phyloP scores from a whole-genome alignment of 306 rosid species.

The Pterocarpus macrocarpus region DNA sequence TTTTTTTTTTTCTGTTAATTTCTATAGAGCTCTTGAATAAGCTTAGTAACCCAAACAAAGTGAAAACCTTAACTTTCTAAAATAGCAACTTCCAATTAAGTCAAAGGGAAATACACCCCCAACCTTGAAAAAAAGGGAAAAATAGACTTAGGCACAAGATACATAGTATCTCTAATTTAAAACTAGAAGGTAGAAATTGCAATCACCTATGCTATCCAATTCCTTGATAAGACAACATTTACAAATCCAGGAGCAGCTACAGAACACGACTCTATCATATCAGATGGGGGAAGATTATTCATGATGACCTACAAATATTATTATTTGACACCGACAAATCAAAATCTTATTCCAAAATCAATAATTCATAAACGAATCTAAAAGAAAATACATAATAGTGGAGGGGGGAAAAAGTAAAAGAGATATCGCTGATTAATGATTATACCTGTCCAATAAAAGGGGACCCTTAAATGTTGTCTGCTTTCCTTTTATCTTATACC shows the following conservation, averaged over 20 bases:
- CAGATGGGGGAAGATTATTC: conserved; percentile 82
- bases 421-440: not conserved
- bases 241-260: conserved; percentile 72
- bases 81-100: conserved; percentile 27
- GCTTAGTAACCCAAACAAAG: conserved; percentile 21
- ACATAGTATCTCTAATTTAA: conserved; percentile 9
- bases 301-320: conserved; percentile 69
- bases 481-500: conserved; percentile 80
- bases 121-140: not conserved
- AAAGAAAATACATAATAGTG: not conserved
- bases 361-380: conserved; percentile 1
- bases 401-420: not conserved
- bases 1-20: conserved; percentile 9
- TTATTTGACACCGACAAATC: conserved; percentile 14
- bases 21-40: not conserved
- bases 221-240: conserved; percentile 66
- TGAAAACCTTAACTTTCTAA: conserved; percentile 9
- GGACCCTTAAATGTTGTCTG: conserved; percentile 70
- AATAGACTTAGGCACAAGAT: not conserved
- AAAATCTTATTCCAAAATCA: conserved; percentile 16
- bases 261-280: conserved; percentile 66
- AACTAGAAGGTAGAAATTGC: conserved; percentile 29
- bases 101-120: not conserved
- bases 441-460: conserved; percentile 87
- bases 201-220: conserved; percentile 87